These are phyloP conservation scores for Tylopilus sp. DNA, from an alignment of 768 basidiomycete species.

Conservation along the genomic window DNA sequence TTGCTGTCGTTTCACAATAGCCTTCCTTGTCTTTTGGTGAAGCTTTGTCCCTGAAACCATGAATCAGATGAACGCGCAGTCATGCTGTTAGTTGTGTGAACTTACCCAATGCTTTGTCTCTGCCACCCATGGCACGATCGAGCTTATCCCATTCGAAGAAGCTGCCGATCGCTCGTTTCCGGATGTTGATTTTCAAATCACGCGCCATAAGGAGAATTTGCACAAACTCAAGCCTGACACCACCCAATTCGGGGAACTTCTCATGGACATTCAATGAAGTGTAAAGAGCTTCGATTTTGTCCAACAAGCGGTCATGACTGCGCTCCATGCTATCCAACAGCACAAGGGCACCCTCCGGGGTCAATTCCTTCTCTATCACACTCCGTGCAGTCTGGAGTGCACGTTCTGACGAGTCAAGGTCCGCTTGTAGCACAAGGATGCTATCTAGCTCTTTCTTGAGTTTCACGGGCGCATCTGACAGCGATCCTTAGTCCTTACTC, in stretches of 20 bases:
- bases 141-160: slow-evolving; percentile 5
- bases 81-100: too few relatives aligned
- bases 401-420: neutral
- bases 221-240: neutral
- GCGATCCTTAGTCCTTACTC: too few relatives aligned
- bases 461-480: neutral
- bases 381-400: neutral
- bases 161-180: neutral
- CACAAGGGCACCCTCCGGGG: neutral
- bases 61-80: too few relatives aligned
- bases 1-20: too few relatives aligned
- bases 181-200: slow-evolving; percentile 4
- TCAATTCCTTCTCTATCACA: neutral
- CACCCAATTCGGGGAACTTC: neutral
- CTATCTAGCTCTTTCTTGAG: neutral
- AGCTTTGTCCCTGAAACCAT: slow-evolving; percentile 5
- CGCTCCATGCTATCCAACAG: neutral
- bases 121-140: neutral
- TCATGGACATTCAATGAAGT: neutral
- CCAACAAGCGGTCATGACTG: neutral
- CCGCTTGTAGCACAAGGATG: neutral
- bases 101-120: slow-evolving; percentile 20
- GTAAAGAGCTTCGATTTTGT: neutral
- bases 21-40: neutral
- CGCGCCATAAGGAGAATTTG: neutral